phyloP scores from a whole-genome alignment of 805 yeast genomes.

The Ascoidea asiatica region DNA sequence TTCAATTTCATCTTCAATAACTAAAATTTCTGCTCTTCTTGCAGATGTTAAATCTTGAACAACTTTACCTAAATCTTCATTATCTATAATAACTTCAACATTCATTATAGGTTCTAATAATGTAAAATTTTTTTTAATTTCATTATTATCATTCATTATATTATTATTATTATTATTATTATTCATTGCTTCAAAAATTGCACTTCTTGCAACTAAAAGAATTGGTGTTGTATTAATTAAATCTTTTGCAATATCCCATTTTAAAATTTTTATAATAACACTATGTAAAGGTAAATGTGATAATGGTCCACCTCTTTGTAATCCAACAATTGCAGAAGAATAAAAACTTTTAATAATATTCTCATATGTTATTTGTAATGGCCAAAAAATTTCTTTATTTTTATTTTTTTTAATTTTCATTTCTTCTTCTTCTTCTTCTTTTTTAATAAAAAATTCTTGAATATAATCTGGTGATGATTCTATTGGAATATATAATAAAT shows the following conservation, averaged over 20 bases:
- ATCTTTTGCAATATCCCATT: conserved; percentile 42
- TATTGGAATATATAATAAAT: conserved; percentile 17
- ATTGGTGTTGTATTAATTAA: conserved; percentile 22
- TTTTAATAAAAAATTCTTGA: conserved; percentile 3
- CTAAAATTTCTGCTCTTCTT: conserved; percentile 59
- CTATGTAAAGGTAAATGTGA: conserved; percentile 50
- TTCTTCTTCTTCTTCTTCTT: conserved; percentile 1
- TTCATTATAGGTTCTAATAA: conserved; percentile 84
- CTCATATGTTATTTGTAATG: conserved; percentile 29
- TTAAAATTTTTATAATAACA: conserved; percentile 34
- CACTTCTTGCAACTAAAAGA: conserved; percentile 31
- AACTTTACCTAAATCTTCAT: conserved; percentile 69
- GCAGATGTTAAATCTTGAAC: conserved; percentile 73
- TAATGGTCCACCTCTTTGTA: conserved; percentile 56
- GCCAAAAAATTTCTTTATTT: conserved; percentile 30
- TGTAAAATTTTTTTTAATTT: conserved; percentile 22
- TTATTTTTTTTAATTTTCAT: conserved; percentile 2
- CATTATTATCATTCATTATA: conserved; percentile 8
- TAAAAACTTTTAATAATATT: conserved; percentile 38
- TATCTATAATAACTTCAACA: conserved; percentile 49
- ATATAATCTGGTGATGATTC: conserved; percentile 9
- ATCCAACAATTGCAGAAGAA: conserved; percentile 45
- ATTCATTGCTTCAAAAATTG: conserved; percentile 26
- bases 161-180: conserved; percentile 10
- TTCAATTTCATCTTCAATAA: conserved; percentile 54